Percentiles rank a stretch among this genome's conserved stretches.
These are phyloP conservation scores for Narthecium ossifragum DNA, from an alignment of 106 monocot species.

Conservation along the genomic window DNA sequence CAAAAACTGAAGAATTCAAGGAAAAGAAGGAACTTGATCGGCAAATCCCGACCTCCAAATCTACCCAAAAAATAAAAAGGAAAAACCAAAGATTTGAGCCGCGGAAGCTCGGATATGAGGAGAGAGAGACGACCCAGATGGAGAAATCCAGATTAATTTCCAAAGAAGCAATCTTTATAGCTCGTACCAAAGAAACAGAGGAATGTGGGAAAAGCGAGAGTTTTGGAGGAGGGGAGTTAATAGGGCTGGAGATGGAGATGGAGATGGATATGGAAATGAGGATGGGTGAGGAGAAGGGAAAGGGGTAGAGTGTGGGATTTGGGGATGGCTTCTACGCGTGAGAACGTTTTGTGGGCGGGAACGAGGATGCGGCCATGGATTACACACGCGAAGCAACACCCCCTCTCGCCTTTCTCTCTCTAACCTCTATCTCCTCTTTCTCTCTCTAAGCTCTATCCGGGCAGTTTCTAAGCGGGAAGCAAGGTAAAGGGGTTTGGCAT, in stretches of 20 bases:
- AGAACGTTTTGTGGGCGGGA: slow-evolving; percentile 8
- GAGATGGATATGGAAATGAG: neutral
- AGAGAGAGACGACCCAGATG: no score
- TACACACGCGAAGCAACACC: slow-evolving; percentile 20
- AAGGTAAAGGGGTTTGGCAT: slow-evolving; percentile 7
- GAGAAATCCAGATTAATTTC: no score
- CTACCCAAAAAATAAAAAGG: neutral
- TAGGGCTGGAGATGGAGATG: neutral
- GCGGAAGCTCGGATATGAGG: neutral
- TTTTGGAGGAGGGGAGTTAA: neutral
- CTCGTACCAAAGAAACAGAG: neutral
- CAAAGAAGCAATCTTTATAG: neutral
- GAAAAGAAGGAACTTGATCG: neutral
- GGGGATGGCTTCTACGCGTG: slow-evolving; percentile 51
- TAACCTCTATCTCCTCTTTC: slow-evolving; percentile 11
- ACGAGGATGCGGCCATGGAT: slow-evolving; percentile 22
- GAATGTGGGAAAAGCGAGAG: slow-evolving; percentile 13
- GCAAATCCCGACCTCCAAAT: neutral
- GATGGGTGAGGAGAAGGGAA: neutral
- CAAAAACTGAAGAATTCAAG: neutral
- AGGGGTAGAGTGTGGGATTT: slow-evolving; percentile 12
- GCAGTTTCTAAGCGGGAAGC: slow-evolving; percentile 23
- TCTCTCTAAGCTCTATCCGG: slow-evolving; percentile 1
- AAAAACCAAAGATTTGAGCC: no score
- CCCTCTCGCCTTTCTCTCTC: slow-evolving; percentile 16